Conservation (phyloP, 176 grass and related monocot genomes). For the Eragrostis curvula region DNA sequence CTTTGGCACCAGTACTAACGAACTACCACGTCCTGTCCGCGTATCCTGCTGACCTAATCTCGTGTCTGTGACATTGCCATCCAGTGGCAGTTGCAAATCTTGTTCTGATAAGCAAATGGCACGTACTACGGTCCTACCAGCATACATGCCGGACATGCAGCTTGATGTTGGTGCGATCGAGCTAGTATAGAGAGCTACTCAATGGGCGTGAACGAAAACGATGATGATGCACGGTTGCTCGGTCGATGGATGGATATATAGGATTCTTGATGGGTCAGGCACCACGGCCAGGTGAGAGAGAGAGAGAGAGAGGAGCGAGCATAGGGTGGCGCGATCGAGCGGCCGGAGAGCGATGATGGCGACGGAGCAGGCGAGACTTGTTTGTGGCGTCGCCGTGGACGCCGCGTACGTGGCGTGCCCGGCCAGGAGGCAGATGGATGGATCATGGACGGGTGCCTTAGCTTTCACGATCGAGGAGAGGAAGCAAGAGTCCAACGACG, state of each 20-base stretch:
- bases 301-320: too few species aligned
- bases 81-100: too few species aligned
- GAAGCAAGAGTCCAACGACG: conserved; percentile 2
- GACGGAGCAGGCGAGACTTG: neutral
- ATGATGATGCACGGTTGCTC: too few species aligned
- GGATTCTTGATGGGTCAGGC: conserved; percentile 4
- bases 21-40: neutral
- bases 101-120: too few species aligned
- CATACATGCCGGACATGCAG: too few species aligned
- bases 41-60: too few species aligned
- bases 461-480: neutral
- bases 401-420: neutral
- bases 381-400: too few species aligned
- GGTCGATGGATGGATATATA: too few species aligned
- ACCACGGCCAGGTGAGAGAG: too few species aligned
- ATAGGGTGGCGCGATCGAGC: too few species aligned
- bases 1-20: neutral
- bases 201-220: neutral
- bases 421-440: too few species aligned
- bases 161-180: neutral
- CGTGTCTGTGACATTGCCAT: neutral
- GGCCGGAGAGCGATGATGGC: neutral
- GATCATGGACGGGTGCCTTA: too few species aligned
- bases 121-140: neutral
- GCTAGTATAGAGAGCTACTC: neutral